A percentile compares a stretch with the other conserved stretches of the same genome.
These are phyloP conservation scores for Alternaria postmessia DNA, from an alignment of 2,329 filamentous ascomycete species.

Conservation along the genomic window DNA sequence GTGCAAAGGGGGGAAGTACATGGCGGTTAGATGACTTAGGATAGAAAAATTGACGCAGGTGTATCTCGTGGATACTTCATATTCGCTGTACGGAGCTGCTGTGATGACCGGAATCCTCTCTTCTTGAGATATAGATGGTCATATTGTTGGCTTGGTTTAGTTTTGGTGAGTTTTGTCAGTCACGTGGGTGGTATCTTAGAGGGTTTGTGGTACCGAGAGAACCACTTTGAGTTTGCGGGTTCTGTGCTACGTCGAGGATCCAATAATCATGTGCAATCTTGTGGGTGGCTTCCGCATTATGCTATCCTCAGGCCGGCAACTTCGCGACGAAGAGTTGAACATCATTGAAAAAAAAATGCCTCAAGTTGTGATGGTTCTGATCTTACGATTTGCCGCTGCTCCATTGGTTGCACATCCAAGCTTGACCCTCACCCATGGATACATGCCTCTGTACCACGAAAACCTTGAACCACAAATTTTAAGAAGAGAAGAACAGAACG, in stretches of 20 bases:
- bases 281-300: not conserved
- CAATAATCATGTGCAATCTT: not conserved
- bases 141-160: too few relatives aligned
- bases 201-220: not conserved
- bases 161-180: too few relatives aligned
- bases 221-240: not conserved
- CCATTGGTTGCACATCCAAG: not conserved
- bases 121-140: too few relatives aligned
- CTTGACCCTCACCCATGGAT: not conserved
- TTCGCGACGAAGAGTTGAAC: not conserved
- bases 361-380: not conserved
- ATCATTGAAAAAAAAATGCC: not conserved
- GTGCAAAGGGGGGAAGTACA: too few relatives aligned
- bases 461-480: not conserved
- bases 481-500: not conserved
- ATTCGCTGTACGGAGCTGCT: too few relatives aligned
- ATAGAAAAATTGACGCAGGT: too few relatives aligned
- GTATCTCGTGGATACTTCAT: too few relatives aligned
- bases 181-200: too few relatives aligned
- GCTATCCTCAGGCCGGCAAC: rapidly evolving
- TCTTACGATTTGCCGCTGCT: not conserved
- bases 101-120: too few relatives aligned
- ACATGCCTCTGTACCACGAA: not conserved
- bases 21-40: too few relatives aligned
- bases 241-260: not conserved